Evolutionary conservation across 139 green algal species (phyloP).

Genomic region (Closterium sp.): DNA sequence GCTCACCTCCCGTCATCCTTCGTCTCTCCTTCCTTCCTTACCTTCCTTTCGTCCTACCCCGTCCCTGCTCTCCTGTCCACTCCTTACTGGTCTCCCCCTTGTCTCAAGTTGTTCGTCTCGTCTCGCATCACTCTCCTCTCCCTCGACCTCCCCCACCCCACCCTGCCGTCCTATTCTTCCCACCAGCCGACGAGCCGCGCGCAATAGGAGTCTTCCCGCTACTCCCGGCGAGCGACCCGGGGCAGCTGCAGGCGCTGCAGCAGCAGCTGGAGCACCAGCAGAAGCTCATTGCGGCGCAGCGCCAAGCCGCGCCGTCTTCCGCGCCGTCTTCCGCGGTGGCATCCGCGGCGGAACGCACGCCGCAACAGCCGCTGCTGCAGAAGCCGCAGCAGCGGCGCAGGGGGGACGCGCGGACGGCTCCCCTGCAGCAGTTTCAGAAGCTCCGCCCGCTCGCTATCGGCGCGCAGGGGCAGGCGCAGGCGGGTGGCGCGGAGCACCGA

Average conservation of each 20-base stretch:
- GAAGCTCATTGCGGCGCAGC: background rate
- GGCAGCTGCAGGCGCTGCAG: background rate
- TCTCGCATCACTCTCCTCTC: no score
- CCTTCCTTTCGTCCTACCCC: no score
- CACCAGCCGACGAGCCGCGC: background rate
- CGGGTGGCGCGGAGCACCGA: background rate
- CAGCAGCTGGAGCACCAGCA: background rate
- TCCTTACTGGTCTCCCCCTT: no score
- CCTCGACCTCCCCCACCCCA: background rate
- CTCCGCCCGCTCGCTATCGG: background rate
- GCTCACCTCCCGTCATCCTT: background rate
- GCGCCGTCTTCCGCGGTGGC: no score
- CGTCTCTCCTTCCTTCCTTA: no score
- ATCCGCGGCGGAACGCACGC: background rate
- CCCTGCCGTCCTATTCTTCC: background rate
- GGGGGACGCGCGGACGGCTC: background rate
- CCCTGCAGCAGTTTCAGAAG: background rate
- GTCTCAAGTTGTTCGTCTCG: no score
- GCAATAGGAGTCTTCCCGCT: background rate
- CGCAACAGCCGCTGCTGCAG: background rate
- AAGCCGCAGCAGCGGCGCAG: background rate
- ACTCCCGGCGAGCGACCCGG: background rate
- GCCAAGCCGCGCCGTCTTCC: background rate
- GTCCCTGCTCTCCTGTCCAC: no score
- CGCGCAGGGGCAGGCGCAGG: background rate